Evolutionary conservation across 305 asterid species (phyloP).

Genomic region (Solanum aculeatissimum): DNA sequence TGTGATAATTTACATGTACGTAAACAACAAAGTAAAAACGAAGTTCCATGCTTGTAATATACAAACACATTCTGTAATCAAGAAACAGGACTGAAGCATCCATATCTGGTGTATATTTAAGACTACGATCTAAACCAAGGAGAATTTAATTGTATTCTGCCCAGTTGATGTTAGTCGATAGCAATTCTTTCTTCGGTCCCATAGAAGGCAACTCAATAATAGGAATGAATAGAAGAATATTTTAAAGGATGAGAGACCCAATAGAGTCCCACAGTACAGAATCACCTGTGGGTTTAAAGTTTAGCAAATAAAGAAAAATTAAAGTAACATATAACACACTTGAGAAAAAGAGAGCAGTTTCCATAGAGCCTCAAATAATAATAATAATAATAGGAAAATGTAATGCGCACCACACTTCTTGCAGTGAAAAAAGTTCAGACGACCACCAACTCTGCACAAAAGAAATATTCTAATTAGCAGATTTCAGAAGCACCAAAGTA

Average conservation of each 20-base stretch:
- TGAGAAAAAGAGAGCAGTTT: neutral
- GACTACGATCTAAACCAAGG: neutral
- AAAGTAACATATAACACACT: neutral
- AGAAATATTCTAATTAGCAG: neutral
- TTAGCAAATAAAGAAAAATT: neutral
- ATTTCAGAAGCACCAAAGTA: neutral
- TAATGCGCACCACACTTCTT: slow-evolving; percentile 65
- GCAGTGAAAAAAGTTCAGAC: slow-evolving; percentile 87
- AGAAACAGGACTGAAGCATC: neutral
- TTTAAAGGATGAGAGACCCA: neutral
- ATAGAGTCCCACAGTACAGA: neutral
- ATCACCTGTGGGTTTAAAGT: neutral
- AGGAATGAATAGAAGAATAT: neutral
- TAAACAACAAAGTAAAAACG: neutral
- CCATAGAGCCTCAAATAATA: neutral
- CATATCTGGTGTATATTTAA: neutral
- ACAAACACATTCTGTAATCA: neutral
- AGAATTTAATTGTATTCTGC: neutral
- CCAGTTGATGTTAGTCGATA: neutral
- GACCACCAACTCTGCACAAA: slow-evolving; percentile 62
- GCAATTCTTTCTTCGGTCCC: neutral
- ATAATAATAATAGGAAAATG: neutral
- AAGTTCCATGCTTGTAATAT: neutral
- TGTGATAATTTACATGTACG: neutral
- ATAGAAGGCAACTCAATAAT: neutral